Base-by-base conservation (phyloP, 176 grass and related monocot species). In the Aegilops umbellulata region DNA sequence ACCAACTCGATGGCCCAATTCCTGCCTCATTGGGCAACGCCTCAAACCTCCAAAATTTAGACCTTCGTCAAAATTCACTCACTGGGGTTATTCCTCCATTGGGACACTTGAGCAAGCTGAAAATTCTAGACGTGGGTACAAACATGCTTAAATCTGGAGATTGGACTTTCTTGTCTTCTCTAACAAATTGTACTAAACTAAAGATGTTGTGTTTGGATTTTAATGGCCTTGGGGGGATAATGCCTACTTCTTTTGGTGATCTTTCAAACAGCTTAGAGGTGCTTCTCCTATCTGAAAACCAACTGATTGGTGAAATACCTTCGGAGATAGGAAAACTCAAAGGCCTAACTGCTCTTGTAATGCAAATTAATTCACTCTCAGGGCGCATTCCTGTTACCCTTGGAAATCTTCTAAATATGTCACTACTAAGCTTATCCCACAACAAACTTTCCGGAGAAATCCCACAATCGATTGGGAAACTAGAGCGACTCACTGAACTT, bases 111-210 rank as follows among this genome's bases (percentile, higher is more conserved):
- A 11, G 10, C 35, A 39, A 41, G 20, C 3, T 71, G 35, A 70
- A 70, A 70, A 71, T 71, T 1, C 0, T 71, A 14, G 68, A 71
- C 2, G 35, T 71, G 20, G 68, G 68, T 0, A 24, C 68, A 24
- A 71, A 71, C 68, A 39, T 23, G 68, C 35, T 71, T 71, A 41
- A 71, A 71, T 39, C 34, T 39, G 68, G 34, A 71, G 68, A 71
- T 2, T 71, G 68, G 68, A 41, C 35, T 14, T 41, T 41, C n/a
- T 41, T 71, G 20, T 7, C 35, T 10, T 71, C 68, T 7, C 35
- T 71, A 14, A 23, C 10, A 22, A 41, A 41, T n/a, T 71, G 35
- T 23, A 41, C 68, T 41, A 22, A 71, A 23, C 10, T 71, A 41
- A 5, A 41, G 9, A 71, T 41, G 20, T 14, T 71, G 3, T 70